A percentile compares a stretch with the other conserved stretches of the same genome.
These are phyloP conservation scores for Macrophomina pseudophaseolina DNA, from an alignment of 2,329 filamentous ascomycete genomes.

Conservation along the genomic window DNA sequence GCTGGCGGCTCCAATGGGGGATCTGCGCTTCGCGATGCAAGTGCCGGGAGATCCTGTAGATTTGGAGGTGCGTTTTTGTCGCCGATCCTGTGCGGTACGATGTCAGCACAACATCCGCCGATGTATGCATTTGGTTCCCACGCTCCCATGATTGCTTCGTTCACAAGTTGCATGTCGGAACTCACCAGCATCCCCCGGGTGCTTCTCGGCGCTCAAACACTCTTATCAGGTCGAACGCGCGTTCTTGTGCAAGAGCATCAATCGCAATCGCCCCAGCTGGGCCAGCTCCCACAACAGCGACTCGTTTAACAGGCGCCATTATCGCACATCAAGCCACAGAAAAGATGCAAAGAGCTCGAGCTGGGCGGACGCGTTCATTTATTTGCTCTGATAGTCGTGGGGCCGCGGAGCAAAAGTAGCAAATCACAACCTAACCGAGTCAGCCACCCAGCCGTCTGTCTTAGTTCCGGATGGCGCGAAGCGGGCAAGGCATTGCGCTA, in stretches of 20 bases:
- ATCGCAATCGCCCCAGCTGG: conserved; percentile 65
- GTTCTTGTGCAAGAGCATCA: conserved; percentile 65
- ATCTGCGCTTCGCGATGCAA: conserved; percentile 59
- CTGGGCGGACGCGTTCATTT: not conserved
- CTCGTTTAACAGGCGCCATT: conserved; percentile 11
- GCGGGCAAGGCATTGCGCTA: conserved; percentile 16
- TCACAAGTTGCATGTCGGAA: not conserved
- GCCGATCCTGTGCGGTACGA: conserved; percentile 27
- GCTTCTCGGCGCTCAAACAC: conserved; percentile 67
- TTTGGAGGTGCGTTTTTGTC: conserved; percentile 44
- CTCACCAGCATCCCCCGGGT: conserved; percentile 66
- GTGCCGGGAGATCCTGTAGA: conserved; percentile 49
- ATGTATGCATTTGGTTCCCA: no score
- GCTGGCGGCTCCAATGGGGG: conserved; percentile 54
- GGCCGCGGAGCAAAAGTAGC: not conserved
- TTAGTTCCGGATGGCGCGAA: conserved; percentile 3
- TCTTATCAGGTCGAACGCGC: conserved; percentile 62
- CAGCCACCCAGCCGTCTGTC: not conserved
- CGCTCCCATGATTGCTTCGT: not conserved
- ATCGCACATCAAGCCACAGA: not conserved
- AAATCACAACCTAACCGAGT: not conserved
- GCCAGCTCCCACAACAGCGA: conserved; percentile 67
- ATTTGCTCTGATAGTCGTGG: conserved; percentile 6
- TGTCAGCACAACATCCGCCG: not conserved
- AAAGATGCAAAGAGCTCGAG: not conserved